Evolutionary conservation across 352 stramenopile genomes (phyloP), one percentile per base, ranked within the genome.

Genomic region (Nothophytophthora sp.): DNA sequence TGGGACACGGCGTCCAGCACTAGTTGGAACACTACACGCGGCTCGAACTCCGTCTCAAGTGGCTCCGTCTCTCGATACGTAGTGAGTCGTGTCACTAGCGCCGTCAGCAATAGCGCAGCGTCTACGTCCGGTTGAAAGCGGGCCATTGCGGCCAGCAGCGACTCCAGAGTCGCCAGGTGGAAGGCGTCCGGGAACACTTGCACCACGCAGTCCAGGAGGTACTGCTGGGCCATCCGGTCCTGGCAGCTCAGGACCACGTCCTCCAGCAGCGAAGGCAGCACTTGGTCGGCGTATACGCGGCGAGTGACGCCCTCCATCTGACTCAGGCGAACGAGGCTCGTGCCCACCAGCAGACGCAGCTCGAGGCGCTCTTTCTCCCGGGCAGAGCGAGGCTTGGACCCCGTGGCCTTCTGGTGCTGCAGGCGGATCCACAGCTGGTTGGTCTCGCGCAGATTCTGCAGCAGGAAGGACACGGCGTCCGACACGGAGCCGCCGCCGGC

Each of bases 401-500:
- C 40, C 37, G 70, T 60, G 52, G 67, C 60, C 57, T 90, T 71
- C 63, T 95, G 70, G 55, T 93, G 73, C 73, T 99, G 96, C 81
- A 99, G 98, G 48, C 97, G 94, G n/a, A 99, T 98, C 98, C 97
- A 99, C 12, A 99, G 80, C 13, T 96, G 92, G 64, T 99, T 99
- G 53, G 97, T 98, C 76, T 99, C 97, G 19, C 90, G 73, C 28
- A 99, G 96, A 67, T 99, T 99, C 32, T 96, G 78, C 49, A 99
- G 61, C 48, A 99, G 76, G 60, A 99, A 99, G 60, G 96, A 73
- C 41, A 99, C 90, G 6, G 95, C 92, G 74, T 99, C 95, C 32
- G 76, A 76, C 16, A 84, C 70, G 28, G 63, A 64, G n/a, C 78
- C 81, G 16, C 76, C 86, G 27, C 76, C 86, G 13, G 75, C 55